Percentiles rank a stretch among this genome's conserved stretches.
phyloP scores from a whole-genome alignment of 257 asterid species.

The Marsdenia floribunda region DNA sequence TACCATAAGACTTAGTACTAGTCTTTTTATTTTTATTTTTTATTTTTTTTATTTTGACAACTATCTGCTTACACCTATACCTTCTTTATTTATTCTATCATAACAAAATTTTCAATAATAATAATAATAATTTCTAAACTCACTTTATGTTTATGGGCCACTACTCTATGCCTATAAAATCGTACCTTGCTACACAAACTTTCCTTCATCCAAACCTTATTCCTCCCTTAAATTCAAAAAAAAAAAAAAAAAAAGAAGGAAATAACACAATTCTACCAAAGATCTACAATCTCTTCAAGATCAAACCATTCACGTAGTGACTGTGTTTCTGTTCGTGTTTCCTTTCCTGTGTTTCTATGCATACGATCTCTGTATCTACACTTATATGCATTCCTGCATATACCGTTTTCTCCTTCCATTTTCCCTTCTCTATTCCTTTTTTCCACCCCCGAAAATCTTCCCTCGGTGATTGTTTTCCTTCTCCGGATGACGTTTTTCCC shows the following conservation, averaged over 20 bases:
- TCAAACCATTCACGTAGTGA: slow-evolving; percentile 9
- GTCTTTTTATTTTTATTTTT: neutral
- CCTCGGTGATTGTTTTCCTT: neutral
- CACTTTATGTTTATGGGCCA: neutral
- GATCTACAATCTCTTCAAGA: neutral
- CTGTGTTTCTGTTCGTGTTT: slow-evolving; percentile 17
- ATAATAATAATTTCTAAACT: neutral
- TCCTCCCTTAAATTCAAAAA: neutral
- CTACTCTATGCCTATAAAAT: slow-evolving; percentile 20
- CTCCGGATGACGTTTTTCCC: neutral
- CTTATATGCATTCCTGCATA: slow-evolving; percentile 30
- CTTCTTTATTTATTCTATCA: neutral
- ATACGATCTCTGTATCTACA: slow-evolving; percentile 24
- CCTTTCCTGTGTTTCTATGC: slow-evolving; percentile 24
- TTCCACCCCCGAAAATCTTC: slow-evolving; percentile 4
- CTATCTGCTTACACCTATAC: neutral
- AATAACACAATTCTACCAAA: slow-evolving; percentile 2
- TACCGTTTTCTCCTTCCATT: slow-evolving; percentile 8
- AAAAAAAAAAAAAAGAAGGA: neutral
- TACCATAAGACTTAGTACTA: neutral
- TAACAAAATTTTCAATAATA: neutral
- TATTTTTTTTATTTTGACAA: neutral
- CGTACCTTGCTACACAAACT: slow-evolving; percentile 18
- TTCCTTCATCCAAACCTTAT: slow-evolving; percentile 17
- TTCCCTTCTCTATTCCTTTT: slow-evolving; percentile 17